Base-by-base conservation (phyloP, 2,329 filamentous ascomycete species). In the Phaeophleospora eucalypticola region DNA sequence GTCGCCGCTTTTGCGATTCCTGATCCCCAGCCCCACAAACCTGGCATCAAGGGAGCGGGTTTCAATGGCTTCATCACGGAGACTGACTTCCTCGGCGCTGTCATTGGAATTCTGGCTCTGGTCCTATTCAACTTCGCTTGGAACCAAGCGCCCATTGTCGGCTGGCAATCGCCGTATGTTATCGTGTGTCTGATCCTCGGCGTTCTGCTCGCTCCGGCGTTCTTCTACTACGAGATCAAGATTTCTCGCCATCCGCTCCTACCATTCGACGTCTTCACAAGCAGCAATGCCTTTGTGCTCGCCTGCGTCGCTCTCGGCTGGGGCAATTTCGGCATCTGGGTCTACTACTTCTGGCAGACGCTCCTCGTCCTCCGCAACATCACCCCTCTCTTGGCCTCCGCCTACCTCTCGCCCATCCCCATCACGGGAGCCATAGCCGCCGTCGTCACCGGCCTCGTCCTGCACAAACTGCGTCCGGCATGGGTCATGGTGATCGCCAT, bases 401-500 rank as follows among this genome's bases (percentile, higher is more conserved):
- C 73, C 0, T 73, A 72, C 61, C 69, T 76, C 48, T 65, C 68
- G 1, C 76, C 73, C 0, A 67, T 72, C 1, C 67, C 71, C 0
- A 47, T 77, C 2, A 65, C 65, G 0, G 76, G 77, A 1, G 66
- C 69, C 1, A 49, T 68, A 0, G 77, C 77, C 0, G 70, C 73
- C 2, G 52, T 79, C 17, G 57, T 71, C 1, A 64, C 63, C 1
- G 64, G 62, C 3, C 46, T 59, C 9, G 45, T 66, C 3, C 40
- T 65, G 16, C 46, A 54, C 38, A 52, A 50, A 17, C 44, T 66
- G 3, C 46, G 53, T 3, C 18, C 63, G 2, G 60, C 64, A 4
- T 65, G 60, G 43, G 58, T 70, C 19, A 68, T 71, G 64, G 54
- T 62, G 4, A 58, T 68, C n/a, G 64, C 66, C 1, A 60, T 72